Base-by-base conservation (phyloP, 176 grass and related monocot species). In the Eragrostis curvula region DNA sequence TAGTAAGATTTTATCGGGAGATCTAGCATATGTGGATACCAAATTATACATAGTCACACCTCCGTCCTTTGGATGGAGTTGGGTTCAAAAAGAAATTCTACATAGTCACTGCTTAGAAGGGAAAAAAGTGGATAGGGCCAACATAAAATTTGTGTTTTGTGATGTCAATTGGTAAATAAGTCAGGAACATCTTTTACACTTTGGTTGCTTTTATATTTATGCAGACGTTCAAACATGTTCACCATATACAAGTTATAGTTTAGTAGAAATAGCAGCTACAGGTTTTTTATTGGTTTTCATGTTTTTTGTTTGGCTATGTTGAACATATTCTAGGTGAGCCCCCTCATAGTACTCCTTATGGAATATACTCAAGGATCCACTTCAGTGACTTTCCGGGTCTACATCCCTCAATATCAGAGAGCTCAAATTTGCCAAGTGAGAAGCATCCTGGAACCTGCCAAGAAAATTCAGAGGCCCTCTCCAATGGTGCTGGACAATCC, bases 401-500 rank as follows among this genome's bases (percentile, higher is more conserved):
- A 45, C 59, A 40, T 71, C 70, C 56, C 48, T 74, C 80, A 50
- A 70, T 36, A 87, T 53, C 68, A 24, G 87, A 89, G 65, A 80
- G 40, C 68, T 84, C 75, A 61, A 57, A 70, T 21, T 49, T 45
- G 3, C 17, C 27, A 80, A 68, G 30, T 71, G 70, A 87, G 44
- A 87, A 90, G 64, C 46, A 63, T 61, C 57, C 23, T 60, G 76
- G 81, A 84, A 71, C 51, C 51, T 88, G 21, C 41, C 27, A 23
- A 85, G 83, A 81, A 81, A 77, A 6, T 65, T 76, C 78, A 81
- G 43, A 65, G 77, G 67, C 18, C 39, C 52, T 68, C 55, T 80
- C n/a, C 75, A 75, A 76, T 73, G 73, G 75, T 62, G 87, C 81
- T 83, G 81, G 85, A 64, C 64, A 79, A 73, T 90, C 85, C 65